Percentiles rank a stretch among this genome's conserved stretches.
These are phyloP conservation scores for Rubus parviflorus DNA, from an alignment of 306 rosid species.

Conservation along the genomic window DNA sequence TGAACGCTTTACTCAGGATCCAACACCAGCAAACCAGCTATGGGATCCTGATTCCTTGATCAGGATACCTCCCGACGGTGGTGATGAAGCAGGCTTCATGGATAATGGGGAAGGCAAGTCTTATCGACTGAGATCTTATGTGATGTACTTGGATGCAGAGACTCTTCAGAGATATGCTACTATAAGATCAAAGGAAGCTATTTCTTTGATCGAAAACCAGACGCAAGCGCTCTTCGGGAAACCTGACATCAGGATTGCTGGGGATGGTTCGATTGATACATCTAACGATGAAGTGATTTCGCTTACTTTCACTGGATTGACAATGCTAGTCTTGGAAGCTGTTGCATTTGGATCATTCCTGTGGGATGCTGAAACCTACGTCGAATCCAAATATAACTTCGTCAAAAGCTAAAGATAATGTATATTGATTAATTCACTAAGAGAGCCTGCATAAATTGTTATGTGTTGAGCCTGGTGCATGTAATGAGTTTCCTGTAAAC, in stretches of 20 bases:
- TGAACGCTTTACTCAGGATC: slow-evolving; percentile 54
- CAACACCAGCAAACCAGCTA: slow-evolving; percentile 55
- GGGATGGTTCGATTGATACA: slow-evolving; percentile 71
- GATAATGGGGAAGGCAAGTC: slow-evolving; percentile 42
- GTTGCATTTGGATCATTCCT: slow-evolving; percentile 86
- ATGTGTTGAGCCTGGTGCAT: slow-evolving; percentile 13
- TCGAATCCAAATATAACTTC: slow-evolving; percentile 77
- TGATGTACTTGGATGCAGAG: slow-evolving; percentile 79
- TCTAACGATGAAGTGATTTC: slow-evolving; percentile 64
- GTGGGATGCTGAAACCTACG: slow-evolving; percentile 82
- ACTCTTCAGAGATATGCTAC: slow-evolving; percentile 87
- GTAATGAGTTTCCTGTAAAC: slow-evolving; percentile 21
- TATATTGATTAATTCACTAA: neutral
- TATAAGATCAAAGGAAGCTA: slow-evolving; percentile 84
- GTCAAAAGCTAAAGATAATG: slow-evolving; percentile 40
- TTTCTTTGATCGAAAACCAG: slow-evolving; percentile 90
- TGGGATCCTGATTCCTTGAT: slow-evolving; percentile 96
- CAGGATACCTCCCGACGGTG: slow-evolving; percentile 50
- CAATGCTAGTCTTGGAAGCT: slow-evolving; percentile 85
- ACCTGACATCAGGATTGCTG: slow-evolving; percentile 63
- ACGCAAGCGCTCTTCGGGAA: slow-evolving; percentile 87
- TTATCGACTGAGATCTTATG: slow-evolving; percentile 65
- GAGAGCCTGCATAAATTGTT: slow-evolving; percentile 32
- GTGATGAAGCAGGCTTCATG: slow-evolving; percentile 35
- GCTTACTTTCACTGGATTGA: slow-evolving; percentile 62